Evolutionary conservation across 768 basidiomycete genomes (phyloP).

Genomic region (Rhodotorula toruloides): DNA sequence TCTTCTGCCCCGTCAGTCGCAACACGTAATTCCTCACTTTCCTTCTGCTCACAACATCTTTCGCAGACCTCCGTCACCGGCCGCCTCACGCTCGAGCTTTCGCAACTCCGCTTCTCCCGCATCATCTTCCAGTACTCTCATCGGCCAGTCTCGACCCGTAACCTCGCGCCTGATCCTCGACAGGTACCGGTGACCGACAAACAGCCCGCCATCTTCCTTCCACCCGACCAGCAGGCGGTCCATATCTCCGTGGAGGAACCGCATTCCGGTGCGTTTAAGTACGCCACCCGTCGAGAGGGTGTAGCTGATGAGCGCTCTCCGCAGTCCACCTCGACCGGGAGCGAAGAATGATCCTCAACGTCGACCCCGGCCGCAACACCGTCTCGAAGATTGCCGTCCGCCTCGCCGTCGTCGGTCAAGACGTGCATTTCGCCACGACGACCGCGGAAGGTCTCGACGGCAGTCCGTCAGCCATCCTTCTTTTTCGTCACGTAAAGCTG

Average conservation of each 20-base stretch:
- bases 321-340: conserved; percentile 43
- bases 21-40: neutral
- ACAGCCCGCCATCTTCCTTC: conserved; percentile 54
- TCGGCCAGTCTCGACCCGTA: conserved; percentile 21
- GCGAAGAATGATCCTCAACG: conserved; percentile 41
- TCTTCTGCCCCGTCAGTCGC: conserved; percentile 67
- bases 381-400: conserved; percentile 35
- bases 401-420: neutral
- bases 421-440: conserved; percentile 6
- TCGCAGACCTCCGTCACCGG: conserved; percentile 65
- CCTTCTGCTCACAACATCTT: neutral
- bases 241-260: conserved; percentile 56
- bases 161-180: conserved; percentile 26
- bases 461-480: neutral
- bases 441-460: neutral
- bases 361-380: conserved; percentile 41
- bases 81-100: conserved; percentile 62
- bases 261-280: conserved; percentile 43
- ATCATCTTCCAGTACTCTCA: conserved; percentile 61
- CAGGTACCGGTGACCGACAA: conserved; percentile 1
- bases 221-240: conserved; percentile 59
- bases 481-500: no score
- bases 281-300: no score
- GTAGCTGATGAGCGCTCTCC: neutral
- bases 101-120: conserved; percentile 61